These are phyloP conservation scores for Prunus fruticosa DNA, from an alignment of 306 rosid species.

Conservation along the genomic window DNA sequence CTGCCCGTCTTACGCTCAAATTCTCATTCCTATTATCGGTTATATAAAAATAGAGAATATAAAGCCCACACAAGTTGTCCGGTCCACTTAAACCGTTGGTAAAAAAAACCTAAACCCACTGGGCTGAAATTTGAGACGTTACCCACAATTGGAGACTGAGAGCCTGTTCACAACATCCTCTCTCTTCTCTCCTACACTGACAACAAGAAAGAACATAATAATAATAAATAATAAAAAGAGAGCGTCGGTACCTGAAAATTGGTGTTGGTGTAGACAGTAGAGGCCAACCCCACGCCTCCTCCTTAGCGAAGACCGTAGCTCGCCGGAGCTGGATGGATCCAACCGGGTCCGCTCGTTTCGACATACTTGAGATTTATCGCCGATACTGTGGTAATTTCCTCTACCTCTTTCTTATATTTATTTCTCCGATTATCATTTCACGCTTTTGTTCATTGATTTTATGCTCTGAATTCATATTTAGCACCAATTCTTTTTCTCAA, in stretches of 20 bases:
- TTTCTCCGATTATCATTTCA: neutral
- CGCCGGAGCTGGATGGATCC: slow-evolving; percentile 49
- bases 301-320: neutral
- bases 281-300: neutral
- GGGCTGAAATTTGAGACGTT: neutral
- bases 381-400: slow-evolving; percentile 56
- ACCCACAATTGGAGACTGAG: neutral
- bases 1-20: no score
- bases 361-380: slow-evolving; percentile 65
- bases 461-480: neutral
- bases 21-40: no score
- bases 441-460: neutral
- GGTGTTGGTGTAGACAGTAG: neutral
- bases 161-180: neutral
- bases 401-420: neutral
- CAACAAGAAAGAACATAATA: neutral
- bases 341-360: slow-evolving; percentile 38
- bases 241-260: neutral
- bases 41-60: neutral
- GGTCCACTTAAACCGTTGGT: no score
- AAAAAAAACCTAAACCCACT: neutral
- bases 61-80: neutral
- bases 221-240: neutral
- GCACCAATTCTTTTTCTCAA: neutral
- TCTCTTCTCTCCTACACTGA: neutral